Base-by-base conservation (phyloP, 208 protist genomes). In the Jaenimonas drosophilae region DNA sequence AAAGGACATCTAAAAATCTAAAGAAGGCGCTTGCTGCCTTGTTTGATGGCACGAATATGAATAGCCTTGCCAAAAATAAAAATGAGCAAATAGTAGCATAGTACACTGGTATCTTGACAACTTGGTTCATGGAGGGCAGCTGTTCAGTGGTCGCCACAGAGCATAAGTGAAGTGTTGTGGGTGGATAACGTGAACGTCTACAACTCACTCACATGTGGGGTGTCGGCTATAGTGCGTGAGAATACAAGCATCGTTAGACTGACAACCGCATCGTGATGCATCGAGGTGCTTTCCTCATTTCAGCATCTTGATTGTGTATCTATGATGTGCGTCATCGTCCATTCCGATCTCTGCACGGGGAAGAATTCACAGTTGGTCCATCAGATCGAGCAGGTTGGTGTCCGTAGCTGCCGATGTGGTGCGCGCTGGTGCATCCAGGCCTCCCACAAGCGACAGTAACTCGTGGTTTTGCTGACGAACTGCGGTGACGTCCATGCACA, bases 381-480 rank as follows among this genome's bases (percentile, higher is more conserved):
- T 87, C 29, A 92, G 66, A 44, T 92, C 79, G 5, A 92, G 59
- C 44, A 92, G 44, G 39, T 84, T 58, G 40, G 38, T 42, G 3
- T 29, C 59, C 11, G n/a, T 26, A 20, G 3, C 27, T 25, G 17
- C 43, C 39, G 36, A 45, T 12, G 14, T 27, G 27, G 9, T 14
- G 6, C 30, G 14, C 12, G 26, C 24, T 23, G 5, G 5, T 40
- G 2, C 37, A 4, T 60, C 58, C 17, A 92, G 47, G 16, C 54
- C 69, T 11, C 31, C 45, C 36, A 78, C 54, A 33, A 92, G 78
- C 17, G 58, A 56, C 20, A 88, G 38, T 5, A 88, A 54, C 46
- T 63, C 33, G 26, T 60, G 49, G 39, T 88, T 92, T 43, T 88
- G 50, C 24, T 44, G 44, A 34, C 63, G 39, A 25, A 85, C 43